A percentile compares a stretch with the other conserved stretches of the same genome.
phyloP scores from a whole-genome alignment of 495 filamentous ascomycete genomes.

The Rusavskia elegans region DNA sequence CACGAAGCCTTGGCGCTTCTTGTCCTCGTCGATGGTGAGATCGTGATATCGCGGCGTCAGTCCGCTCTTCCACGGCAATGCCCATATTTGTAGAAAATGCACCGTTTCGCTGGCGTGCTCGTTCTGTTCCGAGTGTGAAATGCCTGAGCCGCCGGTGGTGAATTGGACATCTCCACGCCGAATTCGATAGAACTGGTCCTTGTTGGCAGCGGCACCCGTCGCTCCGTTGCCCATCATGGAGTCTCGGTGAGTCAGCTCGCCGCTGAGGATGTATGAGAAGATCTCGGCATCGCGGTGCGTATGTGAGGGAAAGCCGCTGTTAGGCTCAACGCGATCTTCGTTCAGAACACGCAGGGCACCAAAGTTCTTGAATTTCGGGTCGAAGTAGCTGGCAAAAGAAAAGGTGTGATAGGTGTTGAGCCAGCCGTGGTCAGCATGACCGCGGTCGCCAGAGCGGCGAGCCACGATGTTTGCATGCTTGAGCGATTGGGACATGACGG shows the following conservation, averaged over 20 bases:
- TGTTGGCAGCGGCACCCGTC: conserved; percentile 18
- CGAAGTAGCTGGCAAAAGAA: conserved; percentile 59
- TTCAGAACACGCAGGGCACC: conserved; percentile 65
- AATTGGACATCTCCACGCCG: conserved; percentile 69
- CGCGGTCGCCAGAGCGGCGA: conserved; percentile 44
- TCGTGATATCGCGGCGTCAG: conserved; percentile 59
- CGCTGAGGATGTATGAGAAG: conserved; percentile 65
- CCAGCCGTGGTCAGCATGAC: conserved; percentile 66
- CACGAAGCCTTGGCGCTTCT: conserved; percentile 51
- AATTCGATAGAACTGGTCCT: conserved; percentile 53
- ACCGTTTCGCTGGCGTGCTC: conserved; percentile 45
- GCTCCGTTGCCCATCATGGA: conserved; percentile 44
- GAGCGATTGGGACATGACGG: conserved; percentile 27
- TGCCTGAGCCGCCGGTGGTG: conserved; percentile 61
- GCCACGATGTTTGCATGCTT: conserved; percentile 39
- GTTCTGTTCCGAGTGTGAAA: conserved; percentile 64
- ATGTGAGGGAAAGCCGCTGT: conserved; percentile 63
- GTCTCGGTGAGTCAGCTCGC: conserved; percentile 70
- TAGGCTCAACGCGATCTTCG: conserved; percentile 58
- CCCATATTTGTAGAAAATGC: conserved; percentile 78
- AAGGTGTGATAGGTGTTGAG: conserved; percentile 77
- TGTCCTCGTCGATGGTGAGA: conserved; percentile 46
- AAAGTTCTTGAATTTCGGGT: conserved; percentile 45
- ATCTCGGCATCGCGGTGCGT: conserved; percentile 71
- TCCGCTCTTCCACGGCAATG: conserved; percentile 49